Base-by-base conservation (phyloP, 2,329 filamentous ascomycete genomes). In the Magnaporthales sp. region DNA sequence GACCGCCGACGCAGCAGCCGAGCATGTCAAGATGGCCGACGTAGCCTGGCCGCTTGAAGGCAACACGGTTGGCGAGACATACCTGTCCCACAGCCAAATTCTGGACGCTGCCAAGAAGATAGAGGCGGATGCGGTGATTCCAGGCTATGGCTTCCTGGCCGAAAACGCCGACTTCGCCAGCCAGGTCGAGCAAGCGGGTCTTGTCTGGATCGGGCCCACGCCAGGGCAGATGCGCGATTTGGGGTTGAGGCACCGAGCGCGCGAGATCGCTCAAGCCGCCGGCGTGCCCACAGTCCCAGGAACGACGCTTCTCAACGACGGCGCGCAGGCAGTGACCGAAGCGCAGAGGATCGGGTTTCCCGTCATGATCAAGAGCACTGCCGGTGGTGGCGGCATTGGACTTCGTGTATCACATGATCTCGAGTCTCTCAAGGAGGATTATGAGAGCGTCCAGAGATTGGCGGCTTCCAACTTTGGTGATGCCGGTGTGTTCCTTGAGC, bases 91-190 rank as follows among this genome's bases (percentile, higher is more conserved):
- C 38, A n/a, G 19, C 19, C 38, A 51, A 19, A 51, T 51, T n/a
- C 38, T 51, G 19, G 38, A 51, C 5, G 38, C 38, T 7, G 38
- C 38, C 38, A 51, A 51, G 38, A 51, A n/a, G 38, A 51, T 70
- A 46, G 70, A 75, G 2, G 81, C 76, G 9, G 78, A 89, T 68
- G 84, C 84, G 3, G 81, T 90, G 19, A 85, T 89, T 63, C 86
- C 87, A 0, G 87, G 87, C 3, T 89, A 89, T 75, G 87, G 87
- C 1, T 89, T 89, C 69, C 74, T 89, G 3, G 84, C 82, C 6
- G 87, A 89, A 66, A 88, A 88, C 70, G 80, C 83, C 7, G 80
- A 83, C 11, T 90, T 91, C 70, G 86, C 86, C 0, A 74, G 78
- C 62, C 74, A 79, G 26, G 82, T 86, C 4, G 71, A 77, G 6